Percentiles rank a stretch among this genome's conserved stretches.
Conservation (phyloP, 1,139 yeast species). For the Debaryomyces udenii region DNA sequence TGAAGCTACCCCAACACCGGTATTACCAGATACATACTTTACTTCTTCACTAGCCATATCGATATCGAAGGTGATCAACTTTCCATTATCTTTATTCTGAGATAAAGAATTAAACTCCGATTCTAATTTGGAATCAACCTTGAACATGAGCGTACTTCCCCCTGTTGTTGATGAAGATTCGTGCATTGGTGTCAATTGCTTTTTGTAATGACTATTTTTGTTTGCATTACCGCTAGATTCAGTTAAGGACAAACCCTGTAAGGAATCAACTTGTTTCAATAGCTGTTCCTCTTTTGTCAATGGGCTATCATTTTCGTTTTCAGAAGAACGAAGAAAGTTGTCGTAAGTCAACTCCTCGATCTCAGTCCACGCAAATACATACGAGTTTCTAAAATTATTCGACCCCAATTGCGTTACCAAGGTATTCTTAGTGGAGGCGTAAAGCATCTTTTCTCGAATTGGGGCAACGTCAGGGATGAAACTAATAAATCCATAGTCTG, state of each 20-base stretch:
- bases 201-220: conserved; percentile 23
- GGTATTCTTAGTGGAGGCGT: conserved; percentile 86
- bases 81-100: conserved; percentile 15
- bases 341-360: conserved; percentile 58
- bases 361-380: conserved; percentile 58
- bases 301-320: conserved; percentile 39
- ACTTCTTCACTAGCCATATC: conserved; percentile 33
- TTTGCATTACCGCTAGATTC: conserved; percentile 16
- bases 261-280: conserved; percentile 46
- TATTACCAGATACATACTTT: conserved; percentile 20
- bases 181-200: conserved; percentile 44
- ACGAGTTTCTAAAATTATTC: conserved; percentile 55
- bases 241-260: conserved; percentile 34
- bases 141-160: conserved; percentile 30
- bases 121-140: conserved; percentile 29
- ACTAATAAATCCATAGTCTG: conserved; percentile 60
- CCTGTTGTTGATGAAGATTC: conserved; percentile 12
- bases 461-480: conserved; percentile 87
- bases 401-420: conserved; percentile 73
- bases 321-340: conserved; percentile 48
- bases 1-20: conserved; percentile 21
- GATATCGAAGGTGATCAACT: conserved; percentile 37
- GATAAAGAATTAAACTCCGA: conserved; percentile 24
- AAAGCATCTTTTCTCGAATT: conserved; percentile 86
- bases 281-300: conserved; percentile 65